Percentiles rank a stretch among this genome's conserved stretches.
These are phyloP conservation scores for Cyberlindnera euphorbiae DNA, from an alignment of 805 yeast genomes.

Conservation along the genomic window DNA sequence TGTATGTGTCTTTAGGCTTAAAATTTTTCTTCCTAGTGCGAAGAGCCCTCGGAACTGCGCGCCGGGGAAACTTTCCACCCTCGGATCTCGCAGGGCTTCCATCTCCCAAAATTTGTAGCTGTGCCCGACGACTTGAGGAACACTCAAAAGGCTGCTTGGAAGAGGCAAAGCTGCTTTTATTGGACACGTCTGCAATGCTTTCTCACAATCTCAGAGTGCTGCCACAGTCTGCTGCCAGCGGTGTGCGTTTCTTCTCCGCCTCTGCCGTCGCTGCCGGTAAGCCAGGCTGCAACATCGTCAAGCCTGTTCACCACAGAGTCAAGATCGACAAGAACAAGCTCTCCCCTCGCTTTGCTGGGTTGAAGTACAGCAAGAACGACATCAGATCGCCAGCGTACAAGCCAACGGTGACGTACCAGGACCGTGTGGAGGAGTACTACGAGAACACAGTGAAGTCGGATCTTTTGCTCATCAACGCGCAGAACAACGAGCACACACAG, in stretches of 20 bases:
- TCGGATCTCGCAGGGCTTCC: no score
- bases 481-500: slow-evolving; percentile 51
- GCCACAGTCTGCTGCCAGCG: neutral
- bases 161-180: no score
- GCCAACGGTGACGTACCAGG: slow-evolving; percentile 74
- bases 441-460: slow-evolving; percentile 71
- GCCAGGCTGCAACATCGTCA: slow-evolving; percentile 66
- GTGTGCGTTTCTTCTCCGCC: slow-evolving; percentile 21
- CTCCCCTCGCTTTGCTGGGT: slow-evolving; percentile 68
- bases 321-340: slow-evolving; percentile 68
- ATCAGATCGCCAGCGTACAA: slow-evolving; percentile 72
- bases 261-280: slow-evolving; percentile 30
- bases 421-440: slow-evolving; percentile 75
- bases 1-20: neutral
- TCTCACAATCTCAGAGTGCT: slow-evolving; percentile 1
- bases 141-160: no score
- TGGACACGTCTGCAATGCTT: no score
- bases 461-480: slow-evolving; percentile 68
- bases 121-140: neutral
- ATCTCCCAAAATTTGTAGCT: slow-evolving; percentile 9
- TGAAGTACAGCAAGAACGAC: slow-evolving; percentile 65
- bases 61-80: slow-evolving; percentile 8
- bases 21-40: slow-evolving; percentile 7
- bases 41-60: slow-evolving; percentile 10
- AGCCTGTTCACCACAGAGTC: slow-evolving; percentile 90